Base-by-base conservation (phyloP, 116 monocot genomes). In the Trichopus zeylanicus region DNA sequence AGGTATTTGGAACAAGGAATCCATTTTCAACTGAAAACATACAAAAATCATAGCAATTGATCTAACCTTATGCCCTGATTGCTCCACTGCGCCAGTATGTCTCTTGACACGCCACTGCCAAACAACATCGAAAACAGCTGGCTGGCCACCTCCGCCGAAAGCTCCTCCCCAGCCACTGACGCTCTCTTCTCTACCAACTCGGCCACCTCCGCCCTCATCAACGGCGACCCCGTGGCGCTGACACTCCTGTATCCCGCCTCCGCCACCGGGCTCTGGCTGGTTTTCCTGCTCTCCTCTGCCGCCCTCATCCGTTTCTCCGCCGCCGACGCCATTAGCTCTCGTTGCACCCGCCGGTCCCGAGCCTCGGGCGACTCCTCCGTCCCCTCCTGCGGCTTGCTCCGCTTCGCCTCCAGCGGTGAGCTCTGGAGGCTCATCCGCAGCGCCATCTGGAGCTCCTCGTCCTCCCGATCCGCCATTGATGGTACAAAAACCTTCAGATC, bases 371-470 rank as follows among this genome's bases (percentile, higher is more conserved):
- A 76, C 74, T 88, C 73, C 56, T 48, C 58, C 48, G 63, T 29
- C 15, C 75, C 32, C 30, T 75, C 78, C 30, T 69, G 53, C 20
- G 88, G 83, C 74, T 80, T 99, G 78, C 82, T 99, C 49, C 99
- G 77, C 78, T 99, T 99, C 24, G 99, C 71, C 62, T 88, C 98
- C 28, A 85, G 88, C 46, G 83, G 88, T 32, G 82, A 73, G 23
- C 70, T 68, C 55, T 99, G 99, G 30, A 99, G 71, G 67, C 99
- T 99, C 99, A 99, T 99, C 11, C 76, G 72, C 49, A 99, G 70
- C n/a, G 92, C 92, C 88, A 99, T 99, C 78, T 83, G 81, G 19
- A 99, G 82, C 34, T 99, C 99, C 55, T 88, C 99, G 6, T 98
- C 98, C 58, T 86, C 84, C 27, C 75, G 79, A 56, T 92, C 80